These are phyloP conservation scores for Zarea fungicola DNA, from an alignment of 2,329 filamentous ascomycete genomes.

Conservation along the genomic window DNA sequence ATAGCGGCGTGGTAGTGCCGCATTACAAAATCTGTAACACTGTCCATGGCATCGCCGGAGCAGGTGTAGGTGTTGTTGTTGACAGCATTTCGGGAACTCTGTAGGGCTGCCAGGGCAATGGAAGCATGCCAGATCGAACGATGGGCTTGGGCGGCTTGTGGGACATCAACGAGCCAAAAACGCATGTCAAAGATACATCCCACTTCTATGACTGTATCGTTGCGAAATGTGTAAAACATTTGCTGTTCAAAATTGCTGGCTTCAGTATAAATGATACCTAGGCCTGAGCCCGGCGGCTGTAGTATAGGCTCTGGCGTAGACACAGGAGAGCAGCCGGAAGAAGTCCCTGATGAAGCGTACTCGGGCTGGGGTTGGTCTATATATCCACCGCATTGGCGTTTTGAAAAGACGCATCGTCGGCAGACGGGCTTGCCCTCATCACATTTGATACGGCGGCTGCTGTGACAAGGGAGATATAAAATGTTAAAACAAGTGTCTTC, in stretches of 20 bases:
- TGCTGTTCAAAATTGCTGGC: background rate
- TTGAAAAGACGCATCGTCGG: slow-evolving; percentile 5
- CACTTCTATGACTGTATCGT: background rate
- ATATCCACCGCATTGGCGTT: slow-evolving; percentile 5
- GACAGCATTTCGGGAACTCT: background rate
- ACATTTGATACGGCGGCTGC: slow-evolving; percentile 3
- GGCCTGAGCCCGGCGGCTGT: background rate
- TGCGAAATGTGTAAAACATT: slow-evolving; percentile 7
- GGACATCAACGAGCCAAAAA: slow-evolving; percentile 5
- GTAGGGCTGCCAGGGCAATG: background rate
- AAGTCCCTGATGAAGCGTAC: background rate
- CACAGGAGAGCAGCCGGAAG: background rate
- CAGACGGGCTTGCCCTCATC: slow-evolving; percentile 6
- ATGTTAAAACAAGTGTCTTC: background rate
- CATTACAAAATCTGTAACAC: slow-evolving; percentile 1
- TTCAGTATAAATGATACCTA: background rate
- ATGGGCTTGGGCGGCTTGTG: slow-evolving; percentile 1
- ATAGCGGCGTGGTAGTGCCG: background rate
- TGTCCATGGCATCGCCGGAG: background rate
- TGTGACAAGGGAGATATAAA: background rate
- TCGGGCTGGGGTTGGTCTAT: background rate
- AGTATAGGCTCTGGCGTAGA: background rate
- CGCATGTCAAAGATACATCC: background rate
- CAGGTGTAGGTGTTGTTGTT: background rate
- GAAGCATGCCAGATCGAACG: slow-evolving; percentile 3